These are phyloP conservation scores for Erysiphe pulchra DNA, from an alignment of 2,329 filamentous ascomycete genomes.

Conservation along the genomic window DNA sequence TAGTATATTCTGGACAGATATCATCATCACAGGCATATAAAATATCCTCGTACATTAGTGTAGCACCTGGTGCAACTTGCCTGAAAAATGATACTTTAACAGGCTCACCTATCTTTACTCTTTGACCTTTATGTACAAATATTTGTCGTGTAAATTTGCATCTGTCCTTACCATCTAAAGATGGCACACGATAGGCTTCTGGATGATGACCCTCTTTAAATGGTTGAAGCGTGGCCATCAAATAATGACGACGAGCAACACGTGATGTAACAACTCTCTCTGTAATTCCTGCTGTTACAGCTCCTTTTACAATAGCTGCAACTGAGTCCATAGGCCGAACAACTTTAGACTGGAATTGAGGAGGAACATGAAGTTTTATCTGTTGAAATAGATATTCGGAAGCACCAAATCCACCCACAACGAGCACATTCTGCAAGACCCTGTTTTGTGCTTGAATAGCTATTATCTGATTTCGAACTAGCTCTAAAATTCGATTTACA, in stretches of 20 bases:
- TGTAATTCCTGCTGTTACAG: conserved; percentile 91
- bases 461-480: conserved; percentile 95
- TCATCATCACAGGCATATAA: conserved; percentile 95
- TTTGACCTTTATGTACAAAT: conserved; percentile 93
- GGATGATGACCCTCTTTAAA: conserved; percentile 98
- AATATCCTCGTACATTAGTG: conserved; percentile 98
- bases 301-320: conserved; percentile 93
- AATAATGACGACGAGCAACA: conserved; percentile 89
- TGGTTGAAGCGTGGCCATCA: conserved; percentile 94
- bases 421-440: conserved; percentile 78
- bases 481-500: conserved; percentile 84
- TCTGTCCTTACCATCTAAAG: conserved; percentile 83
- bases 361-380: conserved; percentile 93
- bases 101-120: conserved; percentile 96
- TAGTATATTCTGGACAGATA: conserved; percentile 94
- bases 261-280: conserved; percentile 92
- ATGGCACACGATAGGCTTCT: conserved; percentile 91
- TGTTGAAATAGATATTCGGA: conserved; percentile 99
- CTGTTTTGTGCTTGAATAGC: conserved; percentile 95
- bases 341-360: conserved; percentile 95
- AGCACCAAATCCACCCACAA: conserved; percentile 93
- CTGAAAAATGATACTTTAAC: conserved; percentile 98
- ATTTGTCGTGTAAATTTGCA: conserved; percentile 98
- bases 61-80: conserved; percentile 88
- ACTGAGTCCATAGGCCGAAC: conserved; percentile 98